phyloP scores from a whole-genome alignment of 2,329 filamentous ascomycete species.

The Tolypocladium ophioglossoides region DNA sequence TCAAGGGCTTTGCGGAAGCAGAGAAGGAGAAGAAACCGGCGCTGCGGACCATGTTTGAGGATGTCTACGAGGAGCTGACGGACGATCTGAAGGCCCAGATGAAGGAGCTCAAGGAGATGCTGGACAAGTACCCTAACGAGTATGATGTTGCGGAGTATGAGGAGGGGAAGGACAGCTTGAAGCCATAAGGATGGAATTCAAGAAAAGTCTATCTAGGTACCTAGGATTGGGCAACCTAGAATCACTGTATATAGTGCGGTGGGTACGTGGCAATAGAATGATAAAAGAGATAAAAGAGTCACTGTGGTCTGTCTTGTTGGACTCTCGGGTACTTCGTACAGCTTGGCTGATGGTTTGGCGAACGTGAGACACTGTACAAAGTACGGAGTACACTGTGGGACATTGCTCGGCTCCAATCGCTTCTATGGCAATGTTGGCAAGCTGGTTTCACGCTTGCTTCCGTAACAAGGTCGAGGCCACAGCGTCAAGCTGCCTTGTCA shows the following conservation, averaged over 20 bases:
- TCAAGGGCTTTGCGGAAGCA: slow-evolving; percentile 75
- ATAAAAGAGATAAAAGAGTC: background rate
- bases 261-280: background rate
- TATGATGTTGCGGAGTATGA: slow-evolving; percentile 76
- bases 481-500: background rate
- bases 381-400: background rate
- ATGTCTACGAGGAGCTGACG: slow-evolving; percentile 82
- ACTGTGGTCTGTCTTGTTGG: background rate
- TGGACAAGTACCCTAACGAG: slow-evolving; percentile 82
- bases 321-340: background rate
- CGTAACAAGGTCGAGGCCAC: background rate
- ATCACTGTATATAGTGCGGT: background rate
- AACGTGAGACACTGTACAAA: background rate
- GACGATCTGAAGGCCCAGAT: slow-evolving; percentile 67
- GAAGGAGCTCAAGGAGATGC: slow-evolving; percentile 57
- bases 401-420: background rate
- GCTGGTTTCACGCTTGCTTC: background rate
- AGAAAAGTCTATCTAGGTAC: background rate
- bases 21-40: slow-evolving; percentile 73
- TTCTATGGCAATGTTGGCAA: background rate
- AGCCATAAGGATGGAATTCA: slow-evolving; percentile 12
- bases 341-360: background rate
- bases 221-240: background rate
- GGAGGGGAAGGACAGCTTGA: slow-evolving; percentile 57
- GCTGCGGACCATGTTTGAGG: slow-evolving; percentile 66